Evolutionary conservation across 345 rosid species (phyloP), one percentile per base, ranked within the genome.

Genomic region (Noccaea bulbosa): DNA sequence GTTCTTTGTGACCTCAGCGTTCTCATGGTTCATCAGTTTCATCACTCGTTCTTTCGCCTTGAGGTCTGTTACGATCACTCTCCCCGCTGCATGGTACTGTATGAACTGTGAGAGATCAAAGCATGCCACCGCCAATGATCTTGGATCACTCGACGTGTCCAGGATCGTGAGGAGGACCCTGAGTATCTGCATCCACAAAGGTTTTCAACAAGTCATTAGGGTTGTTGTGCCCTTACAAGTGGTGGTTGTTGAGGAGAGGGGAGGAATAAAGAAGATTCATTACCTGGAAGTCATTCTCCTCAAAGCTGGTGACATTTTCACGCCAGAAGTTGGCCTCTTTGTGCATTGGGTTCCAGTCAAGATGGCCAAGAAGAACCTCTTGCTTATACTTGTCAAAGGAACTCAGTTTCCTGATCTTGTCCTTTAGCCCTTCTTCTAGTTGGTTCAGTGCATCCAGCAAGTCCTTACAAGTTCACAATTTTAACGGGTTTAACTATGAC

Each of bases 281-380:
- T 77, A 90, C 98, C 98, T 91, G 96, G 88, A 93, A 91, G 81
- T 93, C 91, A 62, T 84, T 89, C 79, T 91, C 98, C 81, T 89
- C 98, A 75, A 93, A 91, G 85, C 66, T 69, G 5, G 81, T 81
- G 51, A 93, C 81, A 62, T 89, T 93, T 63, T 93, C 98, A 44
- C 97, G 96, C 98, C 98, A 93, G 81, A 93, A 93, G 17, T 77
- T 50, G 49, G 90, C 84, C 69, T 93, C 96, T 76, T 93, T 93
- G 84, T 93, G 98, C 96, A 93, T 85, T 40, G 99, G 93, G 74
- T 93, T 89, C 99, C 99, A 93, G 74, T 93, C 99, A 56, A 93
- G 95, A 64, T 89, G 95, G 40, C 96, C 97, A 20, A 89, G 97
- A 60, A 91, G 96, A 71, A 89, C 92, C 83, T 91, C 99, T 77